Evolutionary conservation across 1,284 basidiomycete species (phyloP).

Genomic region (Apiotrichum montevideense): DNA sequence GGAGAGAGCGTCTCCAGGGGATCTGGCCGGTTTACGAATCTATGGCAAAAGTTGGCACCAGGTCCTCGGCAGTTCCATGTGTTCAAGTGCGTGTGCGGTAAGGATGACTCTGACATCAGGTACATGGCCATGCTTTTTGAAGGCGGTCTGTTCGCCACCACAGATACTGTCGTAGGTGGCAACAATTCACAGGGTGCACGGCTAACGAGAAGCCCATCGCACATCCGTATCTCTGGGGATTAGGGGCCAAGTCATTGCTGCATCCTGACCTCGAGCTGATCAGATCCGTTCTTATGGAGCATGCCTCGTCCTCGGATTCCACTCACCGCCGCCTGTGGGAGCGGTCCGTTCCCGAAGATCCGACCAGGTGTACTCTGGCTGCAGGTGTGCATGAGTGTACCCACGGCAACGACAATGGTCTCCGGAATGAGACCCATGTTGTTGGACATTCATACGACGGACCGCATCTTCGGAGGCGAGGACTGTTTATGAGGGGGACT

Average conservation of each 20-base stretch:
- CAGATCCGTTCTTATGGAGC: slow-evolving; percentile 5
- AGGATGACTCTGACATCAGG: slow-evolving; percentile 11
- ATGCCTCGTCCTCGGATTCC: slow-evolving; percentile 8
- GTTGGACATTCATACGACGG: too few relatives aligned
- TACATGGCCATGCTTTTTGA: slow-evolving; percentile 31
- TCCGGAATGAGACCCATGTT: neutral
- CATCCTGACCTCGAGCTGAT: slow-evolving; percentile 22
- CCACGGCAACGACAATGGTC: neutral
- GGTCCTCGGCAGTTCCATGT: slow-evolving; percentile 28
- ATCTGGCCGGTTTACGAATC: slow-evolving; percentile 5
- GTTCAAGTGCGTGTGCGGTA: slow-evolving; percentile 21
- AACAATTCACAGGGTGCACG: neutral
- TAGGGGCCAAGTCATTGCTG: slow-evolving; percentile 18
- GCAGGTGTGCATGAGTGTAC: too few relatives aligned
- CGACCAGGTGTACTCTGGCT: too few relatives aligned
- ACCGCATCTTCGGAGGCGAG: too few relatives aligned
- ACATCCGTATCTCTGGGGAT: slow-evolving; percentile 34
- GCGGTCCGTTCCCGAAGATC: neutral
- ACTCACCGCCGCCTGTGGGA: slow-evolving; percentile 14
- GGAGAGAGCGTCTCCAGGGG: slow-evolving; percentile 15
- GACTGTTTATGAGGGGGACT: neutral
- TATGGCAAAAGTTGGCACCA: slow-evolving; percentile 28
- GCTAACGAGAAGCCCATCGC: slow-evolving; percentile 24
- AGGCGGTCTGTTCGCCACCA: slow-evolving; percentile 37
- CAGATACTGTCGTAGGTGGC: slow-evolving; percentile 30